Evolutionary conservation across 1,139 yeast genomes (phyloP), one percentile per base, ranked within the genome.

Genomic region (Saccharomycopsis phalli): DNA sequence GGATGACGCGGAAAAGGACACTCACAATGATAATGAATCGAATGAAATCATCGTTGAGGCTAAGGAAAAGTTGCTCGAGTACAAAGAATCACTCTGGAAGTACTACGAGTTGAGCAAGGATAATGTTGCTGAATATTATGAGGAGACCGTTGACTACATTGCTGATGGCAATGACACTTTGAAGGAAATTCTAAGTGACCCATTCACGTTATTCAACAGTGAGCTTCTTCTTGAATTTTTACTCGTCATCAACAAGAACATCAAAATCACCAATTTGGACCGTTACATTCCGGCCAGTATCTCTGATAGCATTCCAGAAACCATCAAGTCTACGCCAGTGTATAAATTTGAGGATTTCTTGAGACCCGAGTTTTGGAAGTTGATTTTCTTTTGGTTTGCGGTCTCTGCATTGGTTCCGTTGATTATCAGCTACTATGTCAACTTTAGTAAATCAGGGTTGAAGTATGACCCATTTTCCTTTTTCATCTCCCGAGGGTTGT

Each of bases 391-490:
- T 14, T 64, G 66, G 67, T 35, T 47, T 16, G 23, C 46, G 1
- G 48, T 55, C 18, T 49, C 60, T 5, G 47, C 61, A 29, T 42
- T 49, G 10, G 37, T 68, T 30, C 84, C 84, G 21, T 55, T 66
- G 50, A 40, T 65, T 26, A 51, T 60, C 26, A 62, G 76, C 29
- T 72, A 68, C 57, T 72, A 67, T 58, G 54, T 72, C 52, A 72
- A 73, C 55, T 72, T 72, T 53, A 58, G 73, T 44, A 64, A 69
- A 51, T 22, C 32, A 4, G 31, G 37, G 10, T 13, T 13, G 55
- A 59, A 56, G 42, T 67, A 59, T 55, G 83, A 76, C 56, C 81
- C 82, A 28, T 67, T 76, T 50, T 63, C 71, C 44, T 76, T 73
- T 58, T 74, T 75, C 45, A 57, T 76, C 49, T 47, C 66, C 44